Base-by-base conservation (phyloP, 352 stramenopile genomes). In the Stephanocyclus meneghinianus region DNA sequence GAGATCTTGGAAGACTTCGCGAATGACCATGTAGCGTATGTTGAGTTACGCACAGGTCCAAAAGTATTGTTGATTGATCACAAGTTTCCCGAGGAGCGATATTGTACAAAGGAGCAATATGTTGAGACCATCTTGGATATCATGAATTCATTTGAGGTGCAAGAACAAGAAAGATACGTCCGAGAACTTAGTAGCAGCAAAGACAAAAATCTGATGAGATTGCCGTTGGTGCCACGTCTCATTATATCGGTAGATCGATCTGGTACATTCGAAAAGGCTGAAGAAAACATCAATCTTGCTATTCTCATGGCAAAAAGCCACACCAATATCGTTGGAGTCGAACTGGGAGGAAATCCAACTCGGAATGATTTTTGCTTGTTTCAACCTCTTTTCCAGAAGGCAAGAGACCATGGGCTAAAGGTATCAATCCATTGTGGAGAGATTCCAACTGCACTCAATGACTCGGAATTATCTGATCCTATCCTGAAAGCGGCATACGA, bases 361-460 rank as follows among this genome's bases (percentile, higher is more conserved):
- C 87, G 95, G 56, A 95, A 92, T 32, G 88, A 96, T 73, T 97
- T 97, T 78, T 63, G 87, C 67, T 85, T 92, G 57, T 98, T 97
- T 76, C 86, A 95, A 78, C 67, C 87, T 10, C 71, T 91, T 1
- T 91, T 98, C 35, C 72, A 94, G 40, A 81, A 78, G 40, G 95
- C 94, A 40, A 86, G 94, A 67, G 62, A 83, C 1, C 83, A 87
- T 7, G 93, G 93, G 2, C 86, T 98, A 16, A 95, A 95, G 71
- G 78, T 97, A 26, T 93, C 95, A 10, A 83, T 98, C 56, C 96
- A 98, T 81, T 97, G 96, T 85, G 96, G 94, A 1, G 95, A 98
- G 83, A 89, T 97, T 50, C 94, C 92, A 67, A 91, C 95, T 74
- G 57, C 15, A 56, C 45, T 60, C 57, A 42, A 71, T 56, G 51